Base-by-base conservation (phyloP, 306 rosid species). In the Carpinus viminea region DNA sequence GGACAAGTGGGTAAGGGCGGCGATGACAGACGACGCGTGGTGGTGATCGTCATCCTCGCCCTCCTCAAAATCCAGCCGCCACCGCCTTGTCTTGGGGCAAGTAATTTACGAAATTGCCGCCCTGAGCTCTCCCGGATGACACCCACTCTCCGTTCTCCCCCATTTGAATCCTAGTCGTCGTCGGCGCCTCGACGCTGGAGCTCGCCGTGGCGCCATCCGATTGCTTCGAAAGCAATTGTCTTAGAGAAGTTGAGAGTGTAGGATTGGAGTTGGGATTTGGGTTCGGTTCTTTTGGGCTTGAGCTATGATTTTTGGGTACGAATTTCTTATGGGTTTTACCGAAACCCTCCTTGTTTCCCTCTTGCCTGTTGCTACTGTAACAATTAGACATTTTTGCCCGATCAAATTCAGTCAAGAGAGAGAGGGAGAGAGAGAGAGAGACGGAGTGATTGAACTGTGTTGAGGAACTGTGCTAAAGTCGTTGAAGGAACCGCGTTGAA, bases 21-120 rank as follows among this genome's bases (percentile, higher is more conserved):
- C n/a, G n/a, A n/a, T n/a, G n/a, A n/a, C n/a, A n/a, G n/a, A n/a
- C n/a, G n/a, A n/a, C n/a, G n/a, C n/a, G n/a, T n/a, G n/a, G n/a
- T n/a, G n/a, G n/a, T n/a, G n/a, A n/a, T n/a, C n/a, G n/a, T n/a
- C n/a, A n/a, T n/a, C n/a, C n/a, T n/a, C n/a, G n/a, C n/a, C n/a
- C n/a, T n/a, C n/a, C n/a, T n/a, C n/a, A n/a, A n/a, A n/a, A n/a
- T n/a, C n/a, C 99, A 60, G 96, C 82, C 9, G 98, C 99, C 55
- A 93, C 92, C 0, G 98, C 99, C 86, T 93, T 98, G 54, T 96
- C 98, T 51, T 93, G 99, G 2, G 99, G 99, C 81, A 91, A 83
- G 85, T 93, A 96, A 70, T 81, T 90, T 0, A 96, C 97, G 77
- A 96, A 93, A 83, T 72, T 90, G 28, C 89, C 96, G 69, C 72